A percentile compares a stretch with the other conserved stretches of the same genome.
Conservation (phyloP, 2,329 filamentous ascomycete genomes). For the Phoma sp. region DNA sequence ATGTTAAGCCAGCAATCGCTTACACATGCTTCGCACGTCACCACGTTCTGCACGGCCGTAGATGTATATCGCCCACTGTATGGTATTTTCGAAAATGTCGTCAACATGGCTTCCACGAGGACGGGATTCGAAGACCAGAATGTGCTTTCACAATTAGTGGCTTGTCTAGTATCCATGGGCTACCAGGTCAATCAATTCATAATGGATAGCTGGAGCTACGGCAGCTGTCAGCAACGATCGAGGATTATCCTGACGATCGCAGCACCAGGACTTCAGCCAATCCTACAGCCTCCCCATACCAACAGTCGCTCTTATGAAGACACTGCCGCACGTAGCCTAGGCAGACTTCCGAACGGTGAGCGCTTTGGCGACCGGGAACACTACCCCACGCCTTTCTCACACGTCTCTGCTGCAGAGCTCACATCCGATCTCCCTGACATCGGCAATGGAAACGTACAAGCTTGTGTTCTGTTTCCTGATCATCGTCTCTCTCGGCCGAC, state of each 20-base stretch:
- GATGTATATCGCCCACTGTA: conserved; percentile 79
- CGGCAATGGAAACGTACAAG: conserved; percentile 65
- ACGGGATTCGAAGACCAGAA: conserved; percentile 61
- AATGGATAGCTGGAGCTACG: conserved; percentile 72
- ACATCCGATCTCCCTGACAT: conserved; percentile 68
- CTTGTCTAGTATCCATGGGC: conserved; percentile 74
- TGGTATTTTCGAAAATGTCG: conserved; percentile 78
- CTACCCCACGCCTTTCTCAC: conserved; percentile 66
- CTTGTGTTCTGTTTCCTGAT: conserved; percentile 71
- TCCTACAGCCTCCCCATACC: conserved; percentile 63
- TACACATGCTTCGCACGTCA: conserved; percentile 77
- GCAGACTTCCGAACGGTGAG: conserved; percentile 48
- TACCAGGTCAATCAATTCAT: conserved; percentile 75
- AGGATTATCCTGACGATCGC: conserved; percentile 76
- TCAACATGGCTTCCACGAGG: conserved; percentile 64
- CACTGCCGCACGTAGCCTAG: conserved; percentile 54
- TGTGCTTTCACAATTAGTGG: conserved; percentile 75
- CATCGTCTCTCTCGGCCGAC: conserved; percentile 59
- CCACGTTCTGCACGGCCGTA: conserved; percentile 75
- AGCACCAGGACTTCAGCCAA: conserved; percentile 67
- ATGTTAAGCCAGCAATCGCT: conserved; percentile 63
- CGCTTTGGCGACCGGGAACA: conserved; percentile 63
- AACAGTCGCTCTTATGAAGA: conserved; percentile 63
- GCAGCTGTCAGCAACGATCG: conserved; percentile 69
- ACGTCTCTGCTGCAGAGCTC: conserved; percentile 60